A percentile compares a stretch with the other conserved stretches of the same genome.
phyloP scores from a whole-genome alignment of 352 stramenopile genomes.

The Globisporangium okanoganense region DNA sequence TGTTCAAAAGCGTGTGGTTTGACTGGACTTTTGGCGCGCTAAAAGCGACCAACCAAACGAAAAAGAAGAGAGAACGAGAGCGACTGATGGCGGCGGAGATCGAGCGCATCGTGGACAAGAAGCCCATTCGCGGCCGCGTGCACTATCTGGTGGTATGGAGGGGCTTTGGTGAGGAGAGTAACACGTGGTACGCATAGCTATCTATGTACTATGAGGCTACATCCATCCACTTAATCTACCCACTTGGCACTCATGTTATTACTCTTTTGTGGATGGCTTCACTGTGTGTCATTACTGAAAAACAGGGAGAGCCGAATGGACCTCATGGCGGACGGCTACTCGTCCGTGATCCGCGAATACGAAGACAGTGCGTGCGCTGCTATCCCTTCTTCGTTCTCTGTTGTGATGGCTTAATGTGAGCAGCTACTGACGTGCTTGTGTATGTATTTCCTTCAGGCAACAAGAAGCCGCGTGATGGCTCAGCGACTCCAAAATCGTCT shows the following conservation, averaged over 20 bases:
- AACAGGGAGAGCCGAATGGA: conserved; percentile 81
- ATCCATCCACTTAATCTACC: not conserved
- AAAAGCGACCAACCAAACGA: not conserved
- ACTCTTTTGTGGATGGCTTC: not conserved
- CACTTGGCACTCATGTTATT: not conserved
- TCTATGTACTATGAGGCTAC: not conserved
- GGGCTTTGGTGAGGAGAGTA: conserved; percentile 76
- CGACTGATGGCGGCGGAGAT: conserved; percentile 56
- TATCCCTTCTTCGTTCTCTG: not conserved
- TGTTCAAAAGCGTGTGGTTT: not conserved
- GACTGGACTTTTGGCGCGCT: not conserved
- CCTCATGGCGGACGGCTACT: conserved; percentile 74
- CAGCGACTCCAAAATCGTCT: conserved; percentile 21
- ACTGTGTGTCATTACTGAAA: not conserved
- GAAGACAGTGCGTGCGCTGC: conserved; percentile 43
- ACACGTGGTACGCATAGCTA: conserved; percentile 55
- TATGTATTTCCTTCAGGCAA: conserved; percentile 22
- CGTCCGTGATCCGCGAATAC: conserved; percentile 60
- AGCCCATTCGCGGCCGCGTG: conserved; percentile 74
- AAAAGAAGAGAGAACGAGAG: conserved; percentile 2
- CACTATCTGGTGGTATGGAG: conserved; percentile 83
- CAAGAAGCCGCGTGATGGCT: conserved; percentile 44
- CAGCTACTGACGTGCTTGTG: not conserved
- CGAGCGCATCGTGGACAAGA: conserved; percentile 79
- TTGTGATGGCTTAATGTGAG: not conserved